Evolutionary conservation across 805 yeast species (phyloP).

Genomic region (Helenozyma rhizophorensis): DNA sequence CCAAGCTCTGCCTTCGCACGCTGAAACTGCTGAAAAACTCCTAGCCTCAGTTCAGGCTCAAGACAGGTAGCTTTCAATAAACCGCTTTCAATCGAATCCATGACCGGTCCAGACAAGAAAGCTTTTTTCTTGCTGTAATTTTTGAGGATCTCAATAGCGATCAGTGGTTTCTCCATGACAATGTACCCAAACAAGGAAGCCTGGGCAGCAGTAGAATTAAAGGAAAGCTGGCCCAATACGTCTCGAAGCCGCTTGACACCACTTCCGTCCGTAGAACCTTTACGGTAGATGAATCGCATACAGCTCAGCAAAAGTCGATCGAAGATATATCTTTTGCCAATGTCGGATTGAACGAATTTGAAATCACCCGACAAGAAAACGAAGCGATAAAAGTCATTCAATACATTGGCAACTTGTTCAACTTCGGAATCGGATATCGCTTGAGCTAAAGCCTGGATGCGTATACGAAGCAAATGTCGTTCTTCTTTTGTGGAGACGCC

Average conservation of each 20-base stretch:
- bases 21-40: conserved; percentile 16
- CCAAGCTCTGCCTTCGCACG: conserved; percentile 14
- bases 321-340: conserved; percentile 18
- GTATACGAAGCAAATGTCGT: conserved; percentile 21
- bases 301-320: conserved; percentile 15
- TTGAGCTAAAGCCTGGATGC: conserved; percentile 27
- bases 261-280: conserved; percentile 2
- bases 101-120: conserved; percentile 13
- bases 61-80: conserved; percentile 19
- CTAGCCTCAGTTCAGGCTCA: conserved; percentile 15
- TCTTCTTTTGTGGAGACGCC: conserved; percentile 13
- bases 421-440: conserved; percentile 21
- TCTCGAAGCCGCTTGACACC: conserved; percentile 19
- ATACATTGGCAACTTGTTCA: conserved; percentile 11
- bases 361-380: conserved; percentile 5
- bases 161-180: conserved; percentile 25
- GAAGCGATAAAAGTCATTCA: conserved; percentile 13
- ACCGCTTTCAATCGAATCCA: conserved; percentile 25
- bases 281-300: conserved; percentile 17
- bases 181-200: conserved; percentile 20
- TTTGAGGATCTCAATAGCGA: conserved; percentile 21
- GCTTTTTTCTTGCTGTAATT: conserved; percentile 18
- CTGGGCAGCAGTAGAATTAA: conserved; percentile 10
- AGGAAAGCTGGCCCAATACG: conserved; percentile 14
- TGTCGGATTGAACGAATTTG: conserved; percentile 5